Evolutionary conservation across 2,329 filamentous ascomycete genomes (phyloP), one percentile per base, ranked within the genome.

Genomic region (Nothopassalora personata): DNA sequence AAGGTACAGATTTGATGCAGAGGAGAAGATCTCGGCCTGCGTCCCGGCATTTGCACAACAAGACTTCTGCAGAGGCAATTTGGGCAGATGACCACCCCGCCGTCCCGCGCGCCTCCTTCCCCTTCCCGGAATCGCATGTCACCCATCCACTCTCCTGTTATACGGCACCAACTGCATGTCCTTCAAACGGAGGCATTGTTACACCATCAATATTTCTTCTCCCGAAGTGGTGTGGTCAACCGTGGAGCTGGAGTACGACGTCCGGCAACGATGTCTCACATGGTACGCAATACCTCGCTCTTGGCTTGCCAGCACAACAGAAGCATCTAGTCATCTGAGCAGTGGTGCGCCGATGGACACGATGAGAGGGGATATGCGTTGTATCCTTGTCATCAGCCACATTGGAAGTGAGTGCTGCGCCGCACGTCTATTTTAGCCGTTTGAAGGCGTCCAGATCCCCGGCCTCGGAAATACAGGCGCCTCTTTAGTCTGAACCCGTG

Each of bases 401-500:
- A 45, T 28, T 49, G 13, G 27, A 23, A 8, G 31, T 43, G 43
- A 46, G 45, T 52, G 47, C 51, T 54, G n/a, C 50, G 54, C 23
- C 51, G 39, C 18, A 43, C 34, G 30, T n/a, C 30, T 46, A 46
- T 27, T 50, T 39, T 54, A 50, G 51, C 45, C 56, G 33, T 51
- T 39, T 33, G 45, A 47, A 33, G 53, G 27, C 27, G 8, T 48
- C 39, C 57, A 46, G 28, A 19, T n/a, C 57, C 53, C 46, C 46
- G 53, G 53, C 23, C 27, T 30, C 28, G 57, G 57, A 39, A 54
- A 43, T 48, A 43, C 23, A 45, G 34, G 34, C 43, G 45, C 46
- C 39, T 45, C 39, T 54, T 55, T 55, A 55, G 52, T 52, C 57
- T 49, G 43, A 58, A 54, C 27, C 19, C 36, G 30, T 28, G 9